phyloP scores from a whole-genome alignment of 2,329 filamentous ascomycete species.

The Akanthomyces dipterigenus region DNA sequence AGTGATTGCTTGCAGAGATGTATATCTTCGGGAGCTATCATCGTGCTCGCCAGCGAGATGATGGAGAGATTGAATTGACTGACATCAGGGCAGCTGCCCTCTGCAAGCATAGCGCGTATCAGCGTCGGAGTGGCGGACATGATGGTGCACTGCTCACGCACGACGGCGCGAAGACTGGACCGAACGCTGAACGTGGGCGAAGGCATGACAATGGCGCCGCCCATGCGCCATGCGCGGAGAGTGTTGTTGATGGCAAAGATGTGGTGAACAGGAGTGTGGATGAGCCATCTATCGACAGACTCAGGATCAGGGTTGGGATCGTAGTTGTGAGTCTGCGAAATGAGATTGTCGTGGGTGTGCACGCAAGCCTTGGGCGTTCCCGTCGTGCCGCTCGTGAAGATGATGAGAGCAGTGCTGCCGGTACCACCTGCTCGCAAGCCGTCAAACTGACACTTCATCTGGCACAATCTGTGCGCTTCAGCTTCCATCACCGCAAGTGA shows the following conservation, averaged over 20 bases:
- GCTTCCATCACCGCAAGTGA: background rate
- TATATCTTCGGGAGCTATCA: conserved; percentile 26
- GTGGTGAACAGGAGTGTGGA: conserved; percentile 32
- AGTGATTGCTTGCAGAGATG: conserved; percentile 25
- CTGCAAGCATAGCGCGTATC: conserved; percentile 25
- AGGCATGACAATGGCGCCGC: conserved; percentile 29
- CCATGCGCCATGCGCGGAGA: conserved; percentile 30
- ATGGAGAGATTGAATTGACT: conserved; percentile 24
- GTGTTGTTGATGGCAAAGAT: conserved; percentile 34
- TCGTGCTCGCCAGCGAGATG: conserved; percentile 29
- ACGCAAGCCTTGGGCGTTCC: conserved; percentile 39
- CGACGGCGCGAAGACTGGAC: conserved; percentile 25
- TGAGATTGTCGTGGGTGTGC: conserved; percentile 33
- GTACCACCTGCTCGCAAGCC: background rate
- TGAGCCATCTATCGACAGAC: conserved; percentile 27
- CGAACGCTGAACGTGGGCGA: conserved; percentile 27
- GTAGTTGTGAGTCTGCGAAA: conserved; percentile 30
- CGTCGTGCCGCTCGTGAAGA: conserved; percentile 46
- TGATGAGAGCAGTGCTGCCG: conserved; percentile 28
- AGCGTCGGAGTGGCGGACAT: conserved; percentile 35
- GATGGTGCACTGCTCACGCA: conserved; percentile 27
- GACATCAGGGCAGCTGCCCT: conserved; percentile 22
- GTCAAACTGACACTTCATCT: background rate
- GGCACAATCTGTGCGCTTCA: background rate
- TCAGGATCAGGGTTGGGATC: conserved; percentile 26